Percentiles rank a stretch among this genome's conserved stretches.
phyloP scores from a whole-genome alignment of 1,139 yeast species.

The Wickerhamiella infanticola region DNA sequence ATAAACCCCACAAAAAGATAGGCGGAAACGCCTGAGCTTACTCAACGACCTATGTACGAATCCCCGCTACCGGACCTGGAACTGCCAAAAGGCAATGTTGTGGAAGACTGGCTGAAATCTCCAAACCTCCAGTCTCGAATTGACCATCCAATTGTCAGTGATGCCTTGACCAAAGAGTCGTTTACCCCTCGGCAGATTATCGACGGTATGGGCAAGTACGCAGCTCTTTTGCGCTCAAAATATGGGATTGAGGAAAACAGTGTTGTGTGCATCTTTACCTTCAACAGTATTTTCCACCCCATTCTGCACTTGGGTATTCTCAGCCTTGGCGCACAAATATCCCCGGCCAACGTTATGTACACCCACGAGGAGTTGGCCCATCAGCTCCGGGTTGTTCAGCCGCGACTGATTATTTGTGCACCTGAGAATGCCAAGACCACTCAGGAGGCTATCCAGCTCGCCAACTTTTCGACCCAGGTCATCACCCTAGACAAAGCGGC shows the following conservation, averaged over 20 bases:
- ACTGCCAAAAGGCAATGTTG: neutral
- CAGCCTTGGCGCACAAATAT: conserved; percentile 23
- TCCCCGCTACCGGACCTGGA: neutral
- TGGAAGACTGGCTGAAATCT: neutral
- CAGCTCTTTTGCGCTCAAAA: conserved; percentile 15
- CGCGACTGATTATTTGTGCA: conserved; percentile 19
- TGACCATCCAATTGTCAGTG: neutral
- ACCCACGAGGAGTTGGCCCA: conserved; percentile 23
- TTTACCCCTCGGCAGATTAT: conserved; percentile 16
- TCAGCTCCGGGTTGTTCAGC: conserved; percentile 20
- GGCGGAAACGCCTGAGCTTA: no score
- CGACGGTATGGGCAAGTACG: conserved; percentile 13
- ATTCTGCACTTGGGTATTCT: conserved; percentile 21
- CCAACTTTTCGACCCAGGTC: conserved; percentile 2
- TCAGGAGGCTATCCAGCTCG: conserved; percentile 17
- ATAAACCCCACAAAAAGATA: no score
- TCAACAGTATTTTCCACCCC: conserved; percentile 20
- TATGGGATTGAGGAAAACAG: conserved; percentile 18
- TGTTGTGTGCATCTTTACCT: conserved; percentile 21
- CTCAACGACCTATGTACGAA: neutral
- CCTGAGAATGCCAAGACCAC: conserved; percentile 15
- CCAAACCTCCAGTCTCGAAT: neutral
- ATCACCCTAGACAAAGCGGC: conserved; percentile 5
- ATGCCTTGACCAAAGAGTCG: conserved; percentile 9
- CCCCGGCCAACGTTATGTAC: conserved; percentile 26